Conservation (phyloP, 192 early-diverging fungal genomes). For the Coemansia sp. region DNA sequence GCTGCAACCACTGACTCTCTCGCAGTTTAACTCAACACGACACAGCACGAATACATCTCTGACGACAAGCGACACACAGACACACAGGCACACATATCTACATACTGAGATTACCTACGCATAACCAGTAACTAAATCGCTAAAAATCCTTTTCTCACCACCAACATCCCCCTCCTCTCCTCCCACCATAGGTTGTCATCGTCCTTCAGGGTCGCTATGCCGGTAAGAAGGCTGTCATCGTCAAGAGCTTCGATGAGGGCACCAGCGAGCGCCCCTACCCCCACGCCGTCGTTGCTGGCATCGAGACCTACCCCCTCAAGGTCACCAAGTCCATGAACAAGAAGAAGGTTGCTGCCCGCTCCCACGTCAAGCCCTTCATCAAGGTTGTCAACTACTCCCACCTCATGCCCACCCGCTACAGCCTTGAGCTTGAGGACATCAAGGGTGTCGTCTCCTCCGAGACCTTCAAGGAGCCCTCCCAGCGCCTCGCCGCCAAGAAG, state of each 20-base stretch:
- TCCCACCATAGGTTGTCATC: constrained; percentile 78
- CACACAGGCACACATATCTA: no score
- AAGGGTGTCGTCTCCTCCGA: constrained; percentile 85
- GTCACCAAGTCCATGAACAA: constrained; percentile 93
- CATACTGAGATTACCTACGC: no score
- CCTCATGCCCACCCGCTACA: constrained; percentile 99
- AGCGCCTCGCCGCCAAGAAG: constrained; percentile 88
- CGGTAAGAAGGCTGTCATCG: constrained; percentile 99
- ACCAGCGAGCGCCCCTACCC: constrained; percentile 95
- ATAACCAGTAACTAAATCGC: no score
- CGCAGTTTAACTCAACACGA: no score
- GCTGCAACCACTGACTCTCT: no score
- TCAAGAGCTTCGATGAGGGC: constrained; percentile 95
- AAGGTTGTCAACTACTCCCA: constrained; percentile 99
- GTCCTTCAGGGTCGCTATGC: constrained; percentile 97
- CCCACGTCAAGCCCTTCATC: constrained; percentile 98
- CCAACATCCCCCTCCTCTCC: no score
- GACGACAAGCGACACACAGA: no score
- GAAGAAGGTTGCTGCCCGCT: constrained; percentile 95
- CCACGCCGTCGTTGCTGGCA: constrained; percentile 97
- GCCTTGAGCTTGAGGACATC: constrained; percentile 91
- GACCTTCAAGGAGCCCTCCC: constrained; percentile 92
- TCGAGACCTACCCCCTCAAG: constrained; percentile 97
- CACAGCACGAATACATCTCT: no score
- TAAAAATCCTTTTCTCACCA: no score